A percentile compares a stretch with the other conserved stretches of the same genome.
phyloP scores from a whole-genome alignment of 306 rosid species.

The Ormosia emarginata region DNA sequence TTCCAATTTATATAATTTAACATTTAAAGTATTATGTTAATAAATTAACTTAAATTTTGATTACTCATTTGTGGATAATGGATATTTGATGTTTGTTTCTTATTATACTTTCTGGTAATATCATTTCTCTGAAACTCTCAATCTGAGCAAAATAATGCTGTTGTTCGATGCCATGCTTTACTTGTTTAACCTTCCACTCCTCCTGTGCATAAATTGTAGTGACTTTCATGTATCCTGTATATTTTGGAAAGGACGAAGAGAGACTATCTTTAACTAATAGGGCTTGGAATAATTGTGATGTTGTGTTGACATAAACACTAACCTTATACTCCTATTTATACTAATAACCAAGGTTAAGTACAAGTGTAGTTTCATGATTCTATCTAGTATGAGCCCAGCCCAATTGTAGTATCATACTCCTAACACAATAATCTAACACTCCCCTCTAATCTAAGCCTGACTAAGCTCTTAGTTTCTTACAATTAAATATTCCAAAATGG shows the following conservation, averaged over 20 bases:
- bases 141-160: neutral
- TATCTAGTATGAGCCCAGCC: neutral
- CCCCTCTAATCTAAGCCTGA: neutral
- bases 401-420: neutral
- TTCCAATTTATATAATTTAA: neutral
- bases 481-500: neutral
- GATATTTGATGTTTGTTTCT: neutral
- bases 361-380: neutral
- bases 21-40: neutral
- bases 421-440: neutral
- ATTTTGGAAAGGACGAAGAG: neutral
- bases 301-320: neutral
- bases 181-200: neutral
- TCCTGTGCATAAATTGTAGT: conserved; percentile 7
- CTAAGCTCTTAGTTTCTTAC: neutral
- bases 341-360: neutral
- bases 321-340: neutral
- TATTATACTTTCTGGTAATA: neutral
- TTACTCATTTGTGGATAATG: neutral
- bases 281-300: neutral
- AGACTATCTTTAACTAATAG: neutral
- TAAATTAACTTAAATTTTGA: neutral
- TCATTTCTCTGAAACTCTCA: neutral
- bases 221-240: neutral
- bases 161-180: neutral